Evolutionary conservation across 1,139 yeast species (phyloP).

Genomic region (Williopsis jadinii): DNA sequence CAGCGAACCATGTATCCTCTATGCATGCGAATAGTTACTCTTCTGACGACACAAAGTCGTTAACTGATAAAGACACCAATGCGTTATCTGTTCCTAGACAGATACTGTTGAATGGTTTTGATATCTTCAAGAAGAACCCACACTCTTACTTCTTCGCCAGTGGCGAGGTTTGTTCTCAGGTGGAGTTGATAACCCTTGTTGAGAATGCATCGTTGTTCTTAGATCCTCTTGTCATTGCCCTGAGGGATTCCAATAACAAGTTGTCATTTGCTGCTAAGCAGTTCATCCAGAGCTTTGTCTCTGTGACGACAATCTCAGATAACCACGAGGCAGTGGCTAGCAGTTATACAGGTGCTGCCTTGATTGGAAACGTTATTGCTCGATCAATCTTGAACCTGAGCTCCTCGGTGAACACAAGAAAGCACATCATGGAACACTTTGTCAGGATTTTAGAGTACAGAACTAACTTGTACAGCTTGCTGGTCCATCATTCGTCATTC

Average conservation of each 20-base stretch:
- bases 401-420: conserved; percentile 17
- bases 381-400: conserved; percentile 12
- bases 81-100: conserved; percentile 19
- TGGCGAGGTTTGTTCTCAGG: conserved; percentile 14
- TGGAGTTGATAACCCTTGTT: conserved; percentile 10
- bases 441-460: conserved; percentile 20
- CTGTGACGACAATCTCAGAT: conserved; percentile 14
- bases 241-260: conserved; percentile 20
- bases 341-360: conserved; percentile 18
- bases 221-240: conserved; percentile 21
- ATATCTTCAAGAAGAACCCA: conserved; percentile 22
- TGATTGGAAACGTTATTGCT: conserved; percentile 15
- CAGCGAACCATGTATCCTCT: conserved; percentile 7
- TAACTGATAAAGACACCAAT: conserved; percentile 10
- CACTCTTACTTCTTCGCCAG: conserved; percentile 17
- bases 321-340: conserved; percentile 17
- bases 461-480: conserved; percentile 7
- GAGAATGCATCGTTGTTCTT: conserved; percentile 9
- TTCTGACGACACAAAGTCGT: conserved; percentile 11
- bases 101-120: conserved; percentile 18
- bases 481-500: conserved; percentile 15
- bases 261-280: conserved; percentile 17
- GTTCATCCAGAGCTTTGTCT: conserved; percentile 16
- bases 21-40: conserved; percentile 1
- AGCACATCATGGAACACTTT: conserved; percentile 19